phyloP scores from a whole-genome alignment of 768 basidiomycete genomes.

The Suillus ampliporus region DNA sequence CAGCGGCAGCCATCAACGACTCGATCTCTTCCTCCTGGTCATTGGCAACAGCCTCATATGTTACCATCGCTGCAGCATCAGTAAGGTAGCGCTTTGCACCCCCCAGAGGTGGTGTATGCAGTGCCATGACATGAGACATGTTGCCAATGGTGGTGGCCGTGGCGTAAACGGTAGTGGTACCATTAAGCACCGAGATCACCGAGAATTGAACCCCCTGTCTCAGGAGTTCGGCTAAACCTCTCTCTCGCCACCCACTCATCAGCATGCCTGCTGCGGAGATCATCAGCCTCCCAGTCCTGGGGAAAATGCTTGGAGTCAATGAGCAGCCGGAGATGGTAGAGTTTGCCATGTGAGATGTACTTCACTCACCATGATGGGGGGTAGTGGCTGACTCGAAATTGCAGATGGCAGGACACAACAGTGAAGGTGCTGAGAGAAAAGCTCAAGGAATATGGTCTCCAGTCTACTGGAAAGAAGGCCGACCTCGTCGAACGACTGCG shows the following conservation, averaged over 20 bases:
- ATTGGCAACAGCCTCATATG: neutral
- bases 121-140: neutral
- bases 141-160: neutral
- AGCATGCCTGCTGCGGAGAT: constrained; percentile 3
- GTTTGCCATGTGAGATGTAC: neutral
- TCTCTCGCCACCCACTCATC: too few species aligned
- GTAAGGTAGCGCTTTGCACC: neutral
- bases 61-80: neutral
- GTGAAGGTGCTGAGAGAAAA: neutral
- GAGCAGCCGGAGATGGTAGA: neutral
- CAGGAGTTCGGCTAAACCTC: too few species aligned
- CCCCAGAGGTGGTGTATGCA: neutral
- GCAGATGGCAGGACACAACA: neutral
- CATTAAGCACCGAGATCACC: neutral
- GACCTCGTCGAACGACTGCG: neutral
- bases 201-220: neutral
- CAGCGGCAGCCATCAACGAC: neutral
- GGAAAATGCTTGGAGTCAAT: neutral
- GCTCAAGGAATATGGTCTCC: neutral
- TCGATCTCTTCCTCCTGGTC: constrained; percentile 8
- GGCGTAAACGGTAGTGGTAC: too few species aligned
- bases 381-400: neutral
- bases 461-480: neutral
- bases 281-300: neutral
- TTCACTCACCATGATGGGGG: neutral